Evolutionary conservation across 1,284 basidiomycete genomes (phyloP), one percentile per base, ranked within the genome.

Genomic region (Sphagnurus paluster): DNA sequence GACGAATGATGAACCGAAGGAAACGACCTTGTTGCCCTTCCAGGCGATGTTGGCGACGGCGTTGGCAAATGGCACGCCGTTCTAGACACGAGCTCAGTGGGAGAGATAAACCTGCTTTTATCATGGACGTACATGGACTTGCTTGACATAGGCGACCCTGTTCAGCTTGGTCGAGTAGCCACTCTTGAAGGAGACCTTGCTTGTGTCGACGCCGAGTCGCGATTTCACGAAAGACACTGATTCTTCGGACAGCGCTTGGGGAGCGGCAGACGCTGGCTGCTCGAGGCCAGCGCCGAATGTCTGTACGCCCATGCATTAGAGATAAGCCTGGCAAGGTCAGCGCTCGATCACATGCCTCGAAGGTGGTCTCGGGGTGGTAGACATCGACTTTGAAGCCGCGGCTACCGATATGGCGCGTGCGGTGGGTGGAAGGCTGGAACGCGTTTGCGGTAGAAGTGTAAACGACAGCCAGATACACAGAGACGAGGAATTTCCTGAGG

Each of bases 1-100:
- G 21, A 69, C 61, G 50, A 70, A 69, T 1, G 67, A 69, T 3
- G 63, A 62, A 13, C 76, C 75, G 50, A 77, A 77, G 2, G 78
- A 67, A 17, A 75, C 65, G 41, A 76, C 67, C 40, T 65, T 69
- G 49, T 63, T 59, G 34, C 69, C 59, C 16, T 63, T 61, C 59
- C 68, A 69, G 1, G 72, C 71, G 35, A 75, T 63, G 50, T 74
- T 76, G n/a, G 72, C 72, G 5, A 75, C 74, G 17, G 73, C 73
- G 42, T 76, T 76, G 5, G 68, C 68, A 41, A 77, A 64, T 1
- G 68, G 63, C 39, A 76, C 61, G 5, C 69, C 72, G 28, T 75
- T 63, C 74, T 48, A 13, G 17, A 48, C 8, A 10, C 35, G 2
- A 36, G 8, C 10, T 26, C 29, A n/a, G 32, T 21, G n/a, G 36